Evolutionary conservation across 768 basidiomycete genomes (phyloP).

Genomic region (Lactifluus rugatus): DNA sequence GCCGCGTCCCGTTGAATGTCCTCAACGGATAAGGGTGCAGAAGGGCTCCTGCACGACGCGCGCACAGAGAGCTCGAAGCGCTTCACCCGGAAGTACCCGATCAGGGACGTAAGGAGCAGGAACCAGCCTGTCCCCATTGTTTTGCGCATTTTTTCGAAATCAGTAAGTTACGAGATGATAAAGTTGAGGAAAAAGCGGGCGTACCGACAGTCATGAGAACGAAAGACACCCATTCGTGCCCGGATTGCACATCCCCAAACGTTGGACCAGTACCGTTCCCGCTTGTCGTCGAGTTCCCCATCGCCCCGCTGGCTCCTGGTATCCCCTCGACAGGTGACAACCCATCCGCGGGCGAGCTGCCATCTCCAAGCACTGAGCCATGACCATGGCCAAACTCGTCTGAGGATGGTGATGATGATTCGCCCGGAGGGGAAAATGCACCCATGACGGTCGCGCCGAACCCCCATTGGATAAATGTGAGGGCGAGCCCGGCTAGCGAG

Average conservation of each 20-base stretch:
- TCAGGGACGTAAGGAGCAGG: constrained; percentile 71
- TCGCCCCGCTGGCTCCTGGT: background rate
- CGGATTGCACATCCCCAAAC: constrained; percentile 24
- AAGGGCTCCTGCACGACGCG: constrained; percentile 21
- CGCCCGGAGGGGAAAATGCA: constrained; percentile 17
- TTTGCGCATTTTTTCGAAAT: too few relatives aligned
- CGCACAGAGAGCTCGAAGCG: constrained; percentile 73
- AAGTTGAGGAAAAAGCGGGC: constrained; percentile 11
- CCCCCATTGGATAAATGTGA: constrained; percentile 91
- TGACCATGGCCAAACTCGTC: background rate
- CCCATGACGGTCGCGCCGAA: constrained; percentile 48
- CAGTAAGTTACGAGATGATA: background rate
- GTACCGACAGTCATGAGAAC: constrained; percentile 81
- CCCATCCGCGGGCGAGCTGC: background rate
- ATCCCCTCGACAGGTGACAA: constrained; percentile 8
- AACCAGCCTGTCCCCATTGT: constrained; percentile 80
- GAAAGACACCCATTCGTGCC: constrained; percentile 86
- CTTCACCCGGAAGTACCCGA: constrained; percentile 78
- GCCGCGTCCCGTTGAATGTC: constrained; percentile 7
- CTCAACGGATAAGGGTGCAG: background rate
- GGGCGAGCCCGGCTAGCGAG: constrained; percentile 88
- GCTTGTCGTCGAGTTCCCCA: constrained; percentile 17
- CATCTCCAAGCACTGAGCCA: background rate
- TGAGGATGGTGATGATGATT: background rate
- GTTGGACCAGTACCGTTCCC: background rate